phyloP scores from a whole-genome alignment of 495 filamentous ascomycete genomes.

The Aspergillus coremiiformis region DNA sequence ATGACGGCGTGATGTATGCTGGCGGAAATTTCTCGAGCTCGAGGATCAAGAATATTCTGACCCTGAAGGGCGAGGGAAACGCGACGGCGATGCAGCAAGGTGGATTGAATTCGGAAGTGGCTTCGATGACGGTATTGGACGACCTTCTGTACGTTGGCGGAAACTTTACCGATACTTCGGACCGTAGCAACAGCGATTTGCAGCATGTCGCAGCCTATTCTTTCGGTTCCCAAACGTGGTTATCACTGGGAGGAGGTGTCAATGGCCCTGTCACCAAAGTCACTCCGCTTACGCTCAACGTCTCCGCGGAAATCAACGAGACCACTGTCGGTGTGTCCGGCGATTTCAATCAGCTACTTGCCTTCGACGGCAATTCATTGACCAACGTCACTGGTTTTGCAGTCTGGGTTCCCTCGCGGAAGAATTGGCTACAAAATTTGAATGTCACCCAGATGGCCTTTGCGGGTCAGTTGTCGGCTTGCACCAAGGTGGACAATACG shows the following conservation, averaged over 20 bases:
- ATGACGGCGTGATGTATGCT: conserved; percentile 58
- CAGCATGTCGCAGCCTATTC: conserved; percentile 72
- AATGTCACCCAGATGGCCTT: conserved; percentile 57
- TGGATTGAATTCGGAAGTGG: conserved; percentile 76
- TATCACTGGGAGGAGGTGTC: conserved; percentile 74
- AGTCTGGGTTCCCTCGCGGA: conserved; percentile 84
- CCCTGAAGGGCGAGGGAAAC: conserved; percentile 53
- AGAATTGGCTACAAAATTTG: conserved; percentile 85
- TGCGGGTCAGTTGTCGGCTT: conserved; percentile 62
- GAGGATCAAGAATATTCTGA: conserved; percentile 65
- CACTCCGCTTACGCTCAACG: conserved; percentile 70
- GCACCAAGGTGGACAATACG: conserved; percentile 52
- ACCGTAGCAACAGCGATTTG: conserved; percentile 52
- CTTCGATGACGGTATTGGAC: conserved; percentile 57
- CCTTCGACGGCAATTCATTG: conserved; percentile 55
- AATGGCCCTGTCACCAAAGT: conserved; percentile 69
- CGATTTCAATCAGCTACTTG: conserved; percentile 63
- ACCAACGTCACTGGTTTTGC: conserved; percentile 67
- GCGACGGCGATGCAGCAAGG: conserved; percentile 54
- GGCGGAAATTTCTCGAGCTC: conserved; percentile 76
- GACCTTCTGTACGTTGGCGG: conserved; percentile 75
- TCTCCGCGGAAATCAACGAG: conserved; percentile 62
- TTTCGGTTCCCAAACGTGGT: conserved; percentile 60
- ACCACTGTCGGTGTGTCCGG: conserved; percentile 73
- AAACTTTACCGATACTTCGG: conserved; percentile 68